phyloP scores from a whole-genome alignment of 1,139 yeast species.

The Lodderomyces orthopsilosis region DNA sequence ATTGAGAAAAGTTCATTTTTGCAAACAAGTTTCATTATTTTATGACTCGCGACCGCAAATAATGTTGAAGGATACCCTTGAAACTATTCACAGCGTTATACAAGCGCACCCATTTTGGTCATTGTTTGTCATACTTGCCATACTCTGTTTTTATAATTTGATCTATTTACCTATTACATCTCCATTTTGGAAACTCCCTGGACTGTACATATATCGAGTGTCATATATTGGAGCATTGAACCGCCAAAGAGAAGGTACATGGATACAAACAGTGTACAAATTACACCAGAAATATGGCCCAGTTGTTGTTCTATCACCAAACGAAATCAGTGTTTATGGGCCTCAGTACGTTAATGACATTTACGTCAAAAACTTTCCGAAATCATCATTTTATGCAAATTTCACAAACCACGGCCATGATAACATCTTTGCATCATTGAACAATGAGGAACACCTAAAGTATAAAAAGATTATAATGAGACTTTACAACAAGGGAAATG shows the following conservation, averaged over 20 bases:
- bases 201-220: conserved; percentile 53
- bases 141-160: conserved; percentile 25
- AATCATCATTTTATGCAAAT: conserved; percentile 58
- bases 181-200: conserved; percentile 56
- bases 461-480: conserved; percentile 48
- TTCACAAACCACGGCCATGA: conserved; percentile 57
- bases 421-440: conserved; percentile 58
- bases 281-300: conserved; percentile 59
- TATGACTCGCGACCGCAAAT: no score
- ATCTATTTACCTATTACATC: conserved; percentile 47
- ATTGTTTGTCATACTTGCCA: not conserved
- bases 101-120: conserved; percentile 2
- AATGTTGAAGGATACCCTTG: conserved; percentile 4
- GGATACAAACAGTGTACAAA: conserved; percentile 49
- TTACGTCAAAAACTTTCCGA: conserved; percentile 58
- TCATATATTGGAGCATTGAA: conserved; percentile 48
- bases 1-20: no score
- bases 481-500: conserved; percentile 49
- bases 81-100: not conserved
- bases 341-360: conserved; percentile 51
- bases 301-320: conserved; percentile 59
- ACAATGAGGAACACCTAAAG: conserved; percentile 46
- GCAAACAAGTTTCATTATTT: no score
- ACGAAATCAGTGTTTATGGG: conserved; percentile 60
- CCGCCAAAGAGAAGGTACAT: conserved; percentile 49